These are phyloP conservation scores for Syzygium grande DNA, from an alignment of 345 rosid genomes.

Conservation along the genomic window DNA sequence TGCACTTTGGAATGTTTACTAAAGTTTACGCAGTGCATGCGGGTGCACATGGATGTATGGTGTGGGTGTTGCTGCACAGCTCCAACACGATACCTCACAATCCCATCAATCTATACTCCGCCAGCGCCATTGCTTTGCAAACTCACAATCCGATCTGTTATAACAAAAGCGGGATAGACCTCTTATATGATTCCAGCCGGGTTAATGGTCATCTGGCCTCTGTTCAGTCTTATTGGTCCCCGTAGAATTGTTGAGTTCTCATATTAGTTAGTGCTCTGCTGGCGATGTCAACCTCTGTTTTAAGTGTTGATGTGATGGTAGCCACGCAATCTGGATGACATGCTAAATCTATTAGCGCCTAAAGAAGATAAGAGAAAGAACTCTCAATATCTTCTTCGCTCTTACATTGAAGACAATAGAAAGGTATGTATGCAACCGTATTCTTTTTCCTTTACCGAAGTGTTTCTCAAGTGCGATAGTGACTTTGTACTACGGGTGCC, in stretches of 20 bases:
- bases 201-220: background rate
- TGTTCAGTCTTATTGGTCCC: background rate
- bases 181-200: background rate
- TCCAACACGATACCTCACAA: background rate
- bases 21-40: background rate
- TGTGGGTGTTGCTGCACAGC: background rate
- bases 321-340: background rate
- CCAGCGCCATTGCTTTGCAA: background rate
- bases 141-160: background rate
- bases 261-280: background rate
- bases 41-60: background rate
- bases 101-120: background rate
- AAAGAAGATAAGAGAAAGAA: no score
- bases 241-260: background rate
- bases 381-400: no score
- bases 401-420: slow-evolving; percentile 70
- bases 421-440: slow-evolving; percentile 39
- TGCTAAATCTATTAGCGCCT: no score
- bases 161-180: background rate
- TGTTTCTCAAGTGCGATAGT: background rate
- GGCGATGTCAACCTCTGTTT: background rate
- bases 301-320: background rate
- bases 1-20: background rate
- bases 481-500: background rate
- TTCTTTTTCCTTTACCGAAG: background rate